Evolutionary conservation across 352 stramenopile species (phyloP), one percentile per base, ranked within the genome.

Genomic region (Globisporangium solare): DNA sequence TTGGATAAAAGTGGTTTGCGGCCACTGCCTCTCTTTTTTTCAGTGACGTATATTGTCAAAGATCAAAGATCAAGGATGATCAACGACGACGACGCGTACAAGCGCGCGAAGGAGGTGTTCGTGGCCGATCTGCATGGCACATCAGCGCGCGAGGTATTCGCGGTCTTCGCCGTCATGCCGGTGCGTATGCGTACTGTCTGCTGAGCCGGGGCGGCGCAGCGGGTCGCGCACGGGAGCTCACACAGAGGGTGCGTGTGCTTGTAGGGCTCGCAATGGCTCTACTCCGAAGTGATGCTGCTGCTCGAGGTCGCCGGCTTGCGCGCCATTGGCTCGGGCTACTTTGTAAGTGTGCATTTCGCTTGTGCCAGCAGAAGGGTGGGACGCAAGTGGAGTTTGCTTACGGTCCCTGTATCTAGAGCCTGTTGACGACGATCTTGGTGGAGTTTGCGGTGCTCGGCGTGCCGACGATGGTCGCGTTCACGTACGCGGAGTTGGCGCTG

Each of bases 101-200:
- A 94, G 70, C 75, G 73, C 57, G 79, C 81, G 18, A 94, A 94
- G 65, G 82, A 92, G 64, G 76, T 76, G 14, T 94, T 94, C 58
- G 83, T 94, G 18, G 66, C 75, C 22, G 78, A 77, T 10, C 63
- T 89, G 20, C 66, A 86, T 40, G 84, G 84, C 58, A 91, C 84
- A 14, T 88, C 69, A 12, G 77, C 76, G 4, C 66, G 63, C 48
- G 82, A 94, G 60, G 81, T 94, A 35, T 89, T 90, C 49, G 51
- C 84, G 15, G 64, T 89, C 24, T 92, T 94, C 60, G 76, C 80
- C 10, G 67, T 94, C 31, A 73, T 86, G 50, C 83, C 84, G 21
- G 84, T 94, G 41, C 18, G 76, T 51, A 3, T 13, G 14, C 6
- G 15, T 51, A 8, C 41, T 37, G 8, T 14, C 5, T 43, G 18